A percentile compares a stretch with the other conserved stretches of the same genome.
Evolutionary conservation across 495 filamentous ascomycete species (phyloP).

Genomic region (Aspergillus nidulans): DNA sequence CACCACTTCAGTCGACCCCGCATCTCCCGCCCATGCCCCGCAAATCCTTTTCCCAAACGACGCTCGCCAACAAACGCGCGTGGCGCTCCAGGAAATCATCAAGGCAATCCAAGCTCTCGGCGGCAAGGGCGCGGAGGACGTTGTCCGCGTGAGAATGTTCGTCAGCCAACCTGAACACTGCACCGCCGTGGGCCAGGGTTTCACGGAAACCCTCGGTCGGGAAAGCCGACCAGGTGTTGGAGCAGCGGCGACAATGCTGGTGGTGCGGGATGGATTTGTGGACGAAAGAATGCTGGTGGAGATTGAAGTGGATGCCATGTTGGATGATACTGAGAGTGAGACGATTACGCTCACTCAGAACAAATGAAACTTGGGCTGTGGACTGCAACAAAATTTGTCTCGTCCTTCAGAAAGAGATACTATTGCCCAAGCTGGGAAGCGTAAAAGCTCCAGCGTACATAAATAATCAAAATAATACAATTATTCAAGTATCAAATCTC

Average conservation of each 20-base stretch:
- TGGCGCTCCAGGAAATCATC: constrained; percentile 37
- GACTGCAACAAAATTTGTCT: neutral
- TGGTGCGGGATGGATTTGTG: constrained; percentile 37
- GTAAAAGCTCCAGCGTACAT: too few species aligned
- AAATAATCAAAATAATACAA: too few species aligned
- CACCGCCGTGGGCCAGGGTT: constrained; percentile 29
- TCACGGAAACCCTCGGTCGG: constrained; percentile 32
- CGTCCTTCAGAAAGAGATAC: too few species aligned
- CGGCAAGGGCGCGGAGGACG: constrained; percentile 31
- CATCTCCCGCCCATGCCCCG: constrained; percentile 28
- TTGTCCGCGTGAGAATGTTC: constrained; percentile 41
- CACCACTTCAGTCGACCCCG: constrained; percentile 38
- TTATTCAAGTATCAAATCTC: too few species aligned
- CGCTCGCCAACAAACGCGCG: constrained; percentile 35
- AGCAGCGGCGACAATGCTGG: constrained; percentile 42
- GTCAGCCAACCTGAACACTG: constrained; percentile 34
- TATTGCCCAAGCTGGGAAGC: too few species aligned
- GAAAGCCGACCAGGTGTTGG: constrained; percentile 23
- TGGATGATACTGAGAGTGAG: constrained; percentile 5
- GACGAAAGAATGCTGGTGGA: constrained; percentile 45
- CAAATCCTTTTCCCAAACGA: constrained; percentile 35
- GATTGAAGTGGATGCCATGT: constrained; percentile 44
- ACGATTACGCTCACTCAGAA: neutral
- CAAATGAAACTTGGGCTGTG: neutral
- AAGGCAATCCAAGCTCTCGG: constrained; percentile 38